Evolutionary conservation across 352 stramenopile genomes (phyloP).

Genomic region (Phytophthora ramorum): DNA sequence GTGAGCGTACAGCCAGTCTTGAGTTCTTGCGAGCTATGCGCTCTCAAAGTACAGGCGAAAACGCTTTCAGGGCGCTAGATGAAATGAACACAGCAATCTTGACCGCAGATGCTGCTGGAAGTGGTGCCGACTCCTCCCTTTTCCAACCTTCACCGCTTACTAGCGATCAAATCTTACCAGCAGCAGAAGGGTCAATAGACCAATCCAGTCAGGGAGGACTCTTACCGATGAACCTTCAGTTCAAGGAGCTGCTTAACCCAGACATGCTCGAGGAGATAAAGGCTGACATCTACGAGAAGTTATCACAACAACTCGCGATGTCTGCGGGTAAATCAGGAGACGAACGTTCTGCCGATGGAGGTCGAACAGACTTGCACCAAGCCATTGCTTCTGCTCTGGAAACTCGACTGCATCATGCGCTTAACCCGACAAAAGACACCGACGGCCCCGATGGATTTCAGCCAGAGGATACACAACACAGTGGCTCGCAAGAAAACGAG

Average conservation of each 20-base stretch:
- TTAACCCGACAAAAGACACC: conserved; percentile 29
- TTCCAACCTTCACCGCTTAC: conserved; percentile 2
- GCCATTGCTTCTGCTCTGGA: conserved; percentile 59
- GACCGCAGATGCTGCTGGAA: conserved; percentile 2
- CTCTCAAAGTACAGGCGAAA: conserved; percentile 6
- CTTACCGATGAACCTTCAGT: conserved; percentile 41
- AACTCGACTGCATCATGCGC: conserved; percentile 52
- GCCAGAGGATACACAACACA: background rate
- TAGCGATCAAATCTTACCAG: conserved; percentile 6
- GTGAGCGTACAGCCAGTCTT: conserved; percentile 36
- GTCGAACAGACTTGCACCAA: conserved; percentile 49
- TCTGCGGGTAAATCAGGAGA: conserved; percentile 5
- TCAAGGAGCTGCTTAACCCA: conserved; percentile 58
- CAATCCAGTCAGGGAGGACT: conserved; percentile 3
- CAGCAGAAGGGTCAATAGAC: conserved; percentile 3
- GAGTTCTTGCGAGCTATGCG: conserved; percentile 31
- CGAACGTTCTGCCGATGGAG: conserved; percentile 13
- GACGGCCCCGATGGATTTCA: conserved; percentile 1
- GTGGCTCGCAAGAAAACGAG: conserved; percentile 3
- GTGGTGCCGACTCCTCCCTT: background rate
- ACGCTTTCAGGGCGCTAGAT: background rate
- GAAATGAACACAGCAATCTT: background rate
- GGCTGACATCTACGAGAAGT: conserved; percentile 63
- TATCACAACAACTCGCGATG: conserved; percentile 47
- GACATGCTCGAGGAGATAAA: conserved; percentile 69